Conservation (phyloP, 371 early-diverging fungal genomes). For the Mortierella sp. region DNA sequence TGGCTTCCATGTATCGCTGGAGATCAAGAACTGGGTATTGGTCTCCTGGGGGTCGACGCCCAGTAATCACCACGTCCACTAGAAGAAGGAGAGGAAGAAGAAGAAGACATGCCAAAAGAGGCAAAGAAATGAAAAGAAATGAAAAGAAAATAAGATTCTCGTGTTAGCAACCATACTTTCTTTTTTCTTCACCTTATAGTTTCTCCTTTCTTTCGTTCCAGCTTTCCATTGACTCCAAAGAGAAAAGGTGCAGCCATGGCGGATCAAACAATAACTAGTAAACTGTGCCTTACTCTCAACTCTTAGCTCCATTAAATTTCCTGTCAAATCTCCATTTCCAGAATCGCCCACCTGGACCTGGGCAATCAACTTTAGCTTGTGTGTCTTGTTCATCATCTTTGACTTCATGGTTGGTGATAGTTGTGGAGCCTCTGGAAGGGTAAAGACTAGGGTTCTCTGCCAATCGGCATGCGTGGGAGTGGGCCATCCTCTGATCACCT, state of each 20-base stretch:
- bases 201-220: too few species aligned
- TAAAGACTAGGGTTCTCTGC: constrained; percentile 20
- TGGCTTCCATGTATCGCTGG: constrained; percentile 7
- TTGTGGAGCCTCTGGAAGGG: constrained; percentile 16
- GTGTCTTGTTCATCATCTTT: constrained; percentile 10
- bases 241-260: too few species aligned
- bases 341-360: constrained; percentile 6
- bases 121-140: too few species aligned
- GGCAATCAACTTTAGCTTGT: constrained; percentile 23
- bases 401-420: constrained; percentile 12
- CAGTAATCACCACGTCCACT: constrained; percentile 31
- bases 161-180: not conserved
- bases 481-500: constrained; percentile 25
- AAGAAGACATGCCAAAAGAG: not conserved
- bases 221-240: too few species aligned
- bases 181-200: too few species aligned
- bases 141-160: too few species aligned
- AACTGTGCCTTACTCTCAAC: constrained; percentile 31
- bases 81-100: too few species aligned
- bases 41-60: constrained; percentile 26
- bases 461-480: constrained; percentile 7
- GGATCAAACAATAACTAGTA: not conserved
- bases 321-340: not conserved
- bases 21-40: constrained; percentile 24
- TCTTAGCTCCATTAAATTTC: too few species aligned